Evolutionary conservation across 768 basidiomycete genomes (phyloP).

Genomic region (Amanita rubescens): DNA sequence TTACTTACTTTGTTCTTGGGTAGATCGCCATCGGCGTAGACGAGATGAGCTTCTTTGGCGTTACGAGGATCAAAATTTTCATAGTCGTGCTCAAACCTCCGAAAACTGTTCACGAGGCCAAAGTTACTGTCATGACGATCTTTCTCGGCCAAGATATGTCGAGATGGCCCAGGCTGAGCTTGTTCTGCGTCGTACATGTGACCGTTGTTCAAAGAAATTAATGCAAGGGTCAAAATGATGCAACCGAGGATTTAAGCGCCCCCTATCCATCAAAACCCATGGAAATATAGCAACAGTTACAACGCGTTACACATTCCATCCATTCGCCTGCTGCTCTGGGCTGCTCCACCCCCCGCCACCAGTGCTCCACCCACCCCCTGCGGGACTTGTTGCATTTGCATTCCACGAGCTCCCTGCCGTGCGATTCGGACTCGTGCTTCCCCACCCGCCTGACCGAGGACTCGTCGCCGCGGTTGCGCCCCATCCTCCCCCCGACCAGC

Average conservation of each 20-base stretch:
- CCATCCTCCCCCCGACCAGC: slow-evolving; percentile 1
- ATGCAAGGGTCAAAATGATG: too few species aligned
- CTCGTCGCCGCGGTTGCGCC: slow-evolving; percentile 15
- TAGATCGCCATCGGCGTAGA: slow-evolving; percentile 54
- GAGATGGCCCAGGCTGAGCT: background rate
- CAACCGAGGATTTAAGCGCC: background rate
- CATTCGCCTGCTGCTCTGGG: slow-evolving; percentile 41
- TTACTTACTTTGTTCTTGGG: slow-evolving; percentile 43
- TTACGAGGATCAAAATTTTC: slow-evolving; percentile 52
- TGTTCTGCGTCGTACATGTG: background rate
- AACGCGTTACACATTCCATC: slow-evolving; percentile 40
- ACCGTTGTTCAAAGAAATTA: background rate
- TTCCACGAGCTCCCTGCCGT: background rate
- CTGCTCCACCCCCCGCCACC: slow-evolving; percentile 41
- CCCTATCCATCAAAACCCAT: background rate
- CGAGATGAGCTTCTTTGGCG: slow-evolving; percentile 42
- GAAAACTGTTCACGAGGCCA: slow-evolving; percentile 40
- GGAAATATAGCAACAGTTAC: background rate
- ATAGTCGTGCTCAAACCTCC: slow-evolving; percentile 47
- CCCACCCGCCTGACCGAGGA: slow-evolving; percentile 28
- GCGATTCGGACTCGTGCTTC: slow-evolving; percentile 12
- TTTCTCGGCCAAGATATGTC: background rate
- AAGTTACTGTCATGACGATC: slow-evolving; percentile 37
- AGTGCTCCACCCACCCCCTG: slow-evolving; percentile 9
- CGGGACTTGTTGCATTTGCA: slow-evolving; percentile 8